Evolutionary conservation across 1,284 basidiomycete genomes (phyloP).

Genomic region (Cutaneotrichosporon spelunceum): DNA sequence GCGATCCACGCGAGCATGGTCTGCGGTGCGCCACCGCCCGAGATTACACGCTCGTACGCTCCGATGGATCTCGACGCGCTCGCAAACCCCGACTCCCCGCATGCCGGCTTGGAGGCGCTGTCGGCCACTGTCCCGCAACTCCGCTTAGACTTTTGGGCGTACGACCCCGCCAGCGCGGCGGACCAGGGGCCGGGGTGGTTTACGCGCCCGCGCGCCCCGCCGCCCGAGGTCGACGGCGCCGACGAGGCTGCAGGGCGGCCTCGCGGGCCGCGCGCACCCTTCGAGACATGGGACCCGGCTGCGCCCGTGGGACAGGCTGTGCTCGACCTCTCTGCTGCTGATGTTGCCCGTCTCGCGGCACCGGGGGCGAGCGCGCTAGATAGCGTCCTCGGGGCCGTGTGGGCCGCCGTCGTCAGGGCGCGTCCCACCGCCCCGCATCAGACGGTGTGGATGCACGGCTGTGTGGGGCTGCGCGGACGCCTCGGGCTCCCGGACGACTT

Average conservation of each 20-base stretch:
- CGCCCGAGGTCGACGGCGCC: constrained; percentile 26
- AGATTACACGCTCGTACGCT: constrained; percentile 43
- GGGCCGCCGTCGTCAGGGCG: constrained; percentile 51
- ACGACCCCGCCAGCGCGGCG: constrained; percentile 9
- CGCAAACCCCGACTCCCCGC: constrained; percentile 41
- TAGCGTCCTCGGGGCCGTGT: constrained; percentile 53
- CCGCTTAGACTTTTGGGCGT: constrained; percentile 45
- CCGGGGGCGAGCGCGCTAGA: constrained; percentile 50
- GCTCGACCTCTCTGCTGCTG: constrained; percentile 48
- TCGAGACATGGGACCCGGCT: constrained; percentile 51
- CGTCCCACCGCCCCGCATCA: constrained; percentile 33
- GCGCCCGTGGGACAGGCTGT: constrained; percentile 48
- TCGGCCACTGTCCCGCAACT: constrained; percentile 47
- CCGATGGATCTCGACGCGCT: constrained; percentile 48
- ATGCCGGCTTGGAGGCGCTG: constrained; percentile 30
- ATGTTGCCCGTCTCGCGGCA: constrained; percentile 47
- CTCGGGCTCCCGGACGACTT: constrained; percentile 40
- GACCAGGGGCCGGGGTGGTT: constrained; percentile 20
- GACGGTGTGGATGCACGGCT: constrained; percentile 39
- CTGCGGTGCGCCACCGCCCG: neutral
- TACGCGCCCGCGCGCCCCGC: constrained; percentile 20
- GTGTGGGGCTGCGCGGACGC: constrained; percentile 48
- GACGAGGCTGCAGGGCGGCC: constrained; percentile 18
- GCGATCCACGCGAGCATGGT: constrained; percentile 32
- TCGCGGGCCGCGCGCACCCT: constrained; percentile 47